Percentiles rank a stretch among this genome's conserved stretches.
Evolutionary conservation across 352 stramenopile genomes (phyloP).

Genomic region (Pythium folliculosum): DNA sequence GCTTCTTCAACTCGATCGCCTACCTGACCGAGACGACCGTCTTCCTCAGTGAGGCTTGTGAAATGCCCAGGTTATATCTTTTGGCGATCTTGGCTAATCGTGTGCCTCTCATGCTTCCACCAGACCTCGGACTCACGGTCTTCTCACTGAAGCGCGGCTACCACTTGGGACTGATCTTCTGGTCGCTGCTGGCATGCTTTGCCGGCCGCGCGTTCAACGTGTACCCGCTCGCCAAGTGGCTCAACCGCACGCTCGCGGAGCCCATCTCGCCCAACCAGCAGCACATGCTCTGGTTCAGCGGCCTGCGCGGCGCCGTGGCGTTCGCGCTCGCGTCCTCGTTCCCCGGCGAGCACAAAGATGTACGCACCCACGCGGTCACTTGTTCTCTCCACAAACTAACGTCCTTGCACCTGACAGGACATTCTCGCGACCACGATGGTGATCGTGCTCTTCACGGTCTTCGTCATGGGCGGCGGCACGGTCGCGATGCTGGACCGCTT

Average conservation of each 20-base stretch:
- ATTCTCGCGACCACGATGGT: conserved; percentile 79
- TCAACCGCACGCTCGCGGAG: conserved; percentile 26
- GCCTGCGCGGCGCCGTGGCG: conserved; percentile 79
- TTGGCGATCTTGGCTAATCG: neutral
- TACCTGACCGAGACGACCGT: conserved; percentile 76
- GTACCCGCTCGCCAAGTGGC: conserved; percentile 50
- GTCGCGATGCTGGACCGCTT: conserved; percentile 58
- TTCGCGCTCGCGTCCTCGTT: conserved; percentile 73
- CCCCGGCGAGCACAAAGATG: conserved; percentile 39
- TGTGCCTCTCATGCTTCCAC: neutral
- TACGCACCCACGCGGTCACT: conserved; percentile 18
- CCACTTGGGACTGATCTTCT: conserved; percentile 54
- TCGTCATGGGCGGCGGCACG: conserved; percentile 71
- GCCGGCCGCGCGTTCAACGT: conserved; percentile 59
- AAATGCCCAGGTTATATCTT: neutral
- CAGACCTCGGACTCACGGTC: conserved; percentile 71
- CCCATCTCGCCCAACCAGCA: conserved; percentile 44
- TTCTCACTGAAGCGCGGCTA: conserved; percentile 51
- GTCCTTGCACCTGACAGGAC: conserved; percentile 20
- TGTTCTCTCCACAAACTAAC: neutral
- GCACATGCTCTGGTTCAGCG: conserved; percentile 83
- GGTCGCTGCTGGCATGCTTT: conserved; percentile 55
- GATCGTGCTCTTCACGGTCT: conserved; percentile 81
- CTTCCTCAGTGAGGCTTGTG: conserved; percentile 52
- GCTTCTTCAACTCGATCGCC: conserved; percentile 58